Evolutionary conservation across 306 rosid species (phyloP).

Genomic region (Begonia masoniana): DNA sequence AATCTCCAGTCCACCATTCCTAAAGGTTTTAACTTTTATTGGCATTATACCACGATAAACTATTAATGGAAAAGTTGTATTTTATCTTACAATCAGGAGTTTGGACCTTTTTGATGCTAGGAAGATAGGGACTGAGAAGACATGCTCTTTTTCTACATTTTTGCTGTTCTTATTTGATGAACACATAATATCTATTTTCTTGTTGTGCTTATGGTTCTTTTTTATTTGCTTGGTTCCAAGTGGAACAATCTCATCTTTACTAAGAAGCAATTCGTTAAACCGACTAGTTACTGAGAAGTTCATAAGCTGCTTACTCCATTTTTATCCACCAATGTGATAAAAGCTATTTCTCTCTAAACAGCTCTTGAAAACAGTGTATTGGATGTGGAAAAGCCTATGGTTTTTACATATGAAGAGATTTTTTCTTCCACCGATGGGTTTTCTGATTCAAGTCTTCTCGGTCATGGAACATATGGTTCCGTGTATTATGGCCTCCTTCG

Average conservation of each 20-base stretch:
- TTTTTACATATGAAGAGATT: slow-evolving; percentile 72
- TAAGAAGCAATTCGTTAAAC: too few species aligned
- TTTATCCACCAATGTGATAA: not conserved
- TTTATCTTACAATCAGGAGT: too few species aligned
- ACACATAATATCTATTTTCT: too few species aligned
- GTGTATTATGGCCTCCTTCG: slow-evolving; percentile 69
- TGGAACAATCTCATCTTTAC: not conserved
- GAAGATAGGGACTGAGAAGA: too few species aligned
- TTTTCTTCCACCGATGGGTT: slow-evolving; percentile 60
- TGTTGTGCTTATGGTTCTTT: too few species aligned
- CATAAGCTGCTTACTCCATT: too few species aligned
- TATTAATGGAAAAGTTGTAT: too few species aligned
- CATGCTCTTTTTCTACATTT: too few species aligned
- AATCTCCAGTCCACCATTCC: slow-evolving; percentile 43
- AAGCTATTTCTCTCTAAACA: slow-evolving; percentile 22
- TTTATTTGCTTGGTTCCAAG: not conserved
- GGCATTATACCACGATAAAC: slow-evolving; percentile 2
- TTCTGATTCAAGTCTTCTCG: slow-evolving; percentile 84
- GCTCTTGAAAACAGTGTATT: slow-evolving; percentile 56
- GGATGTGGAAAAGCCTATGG: slow-evolving; percentile 71
- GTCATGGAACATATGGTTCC: slow-evolving; percentile 94
- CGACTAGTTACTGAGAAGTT: too few species aligned
- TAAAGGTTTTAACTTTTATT: slow-evolving; percentile 43
- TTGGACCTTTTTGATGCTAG: too few species aligned
- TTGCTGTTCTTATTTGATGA: too few species aligned